Percentiles rank a stretch among this genome's conserved stretches.
These are phyloP conservation scores for Carex pumila DNA, from an alignment of 176 grass and related monocot genomes.

Conservation along the genomic window DNA sequence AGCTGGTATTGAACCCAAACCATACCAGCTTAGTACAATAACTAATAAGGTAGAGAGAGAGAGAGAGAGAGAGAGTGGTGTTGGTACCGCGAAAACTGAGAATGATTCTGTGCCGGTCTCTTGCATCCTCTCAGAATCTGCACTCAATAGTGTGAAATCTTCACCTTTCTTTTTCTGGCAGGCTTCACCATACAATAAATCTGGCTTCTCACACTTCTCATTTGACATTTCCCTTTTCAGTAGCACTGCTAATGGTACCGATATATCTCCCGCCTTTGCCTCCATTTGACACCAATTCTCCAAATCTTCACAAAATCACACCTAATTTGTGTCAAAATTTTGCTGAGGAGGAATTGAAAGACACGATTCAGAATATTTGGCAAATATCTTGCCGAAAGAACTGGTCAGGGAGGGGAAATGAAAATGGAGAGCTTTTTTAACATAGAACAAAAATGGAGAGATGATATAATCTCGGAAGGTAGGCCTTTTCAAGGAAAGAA, in stretches of 20 bases:
- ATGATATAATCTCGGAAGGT: not conserved
- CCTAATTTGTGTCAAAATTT: not conserved
- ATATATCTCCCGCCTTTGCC: conserved; percentile 41
- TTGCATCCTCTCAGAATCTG: conserved; percentile 43
- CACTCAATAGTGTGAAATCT: conserved; percentile 68
- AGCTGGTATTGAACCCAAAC: not conserved
- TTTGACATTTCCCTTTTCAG: conserved; percentile 80
- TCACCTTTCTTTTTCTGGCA: conserved; percentile 90
- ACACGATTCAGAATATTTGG: not conserved
- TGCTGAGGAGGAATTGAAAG: not conserved
- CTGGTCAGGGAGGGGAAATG: too few relatives aligned
- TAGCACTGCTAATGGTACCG: conserved; percentile 81
- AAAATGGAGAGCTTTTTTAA: not conserved
- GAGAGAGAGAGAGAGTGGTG: conserved; percentile 1
- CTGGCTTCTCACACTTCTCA: conserved; percentile 85
- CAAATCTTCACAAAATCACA: not conserved
- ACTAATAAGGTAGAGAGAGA: not conserved
- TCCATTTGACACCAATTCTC: conserved; percentile 32
- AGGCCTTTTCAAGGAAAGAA: not conserved
- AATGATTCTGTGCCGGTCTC: conserved; percentile 33
- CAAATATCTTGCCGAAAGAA: not conserved
- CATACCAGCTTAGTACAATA: not conserved
- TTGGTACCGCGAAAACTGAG: conserved; percentile 78
- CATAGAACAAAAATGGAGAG: not conserved
- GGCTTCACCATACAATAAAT: conserved; percentile 72